Evolutionary conservation across 2,329 filamentous ascomycete species (phyloP).

Genomic region (Verticillium klebahnii): DNA sequence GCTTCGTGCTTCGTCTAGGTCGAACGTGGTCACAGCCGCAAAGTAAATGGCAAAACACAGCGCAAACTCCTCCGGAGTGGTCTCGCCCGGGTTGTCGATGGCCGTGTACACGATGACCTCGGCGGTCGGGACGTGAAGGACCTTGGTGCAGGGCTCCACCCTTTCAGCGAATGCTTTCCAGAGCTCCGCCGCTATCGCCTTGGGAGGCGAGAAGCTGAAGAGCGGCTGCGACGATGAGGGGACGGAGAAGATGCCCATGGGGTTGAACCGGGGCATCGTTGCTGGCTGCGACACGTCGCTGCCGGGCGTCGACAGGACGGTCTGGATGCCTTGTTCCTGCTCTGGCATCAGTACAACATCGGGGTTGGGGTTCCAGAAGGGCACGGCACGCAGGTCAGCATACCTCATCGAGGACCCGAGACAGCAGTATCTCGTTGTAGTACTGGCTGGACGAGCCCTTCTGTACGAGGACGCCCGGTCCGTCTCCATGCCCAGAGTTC

Average conservation of each 20-base stretch:
- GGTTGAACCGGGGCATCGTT: conserved; percentile 21
- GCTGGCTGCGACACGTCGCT: neutral
- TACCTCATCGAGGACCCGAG: conserved; percentile 28
- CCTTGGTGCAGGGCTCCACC: conserved; percentile 23
- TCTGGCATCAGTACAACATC: neutral
- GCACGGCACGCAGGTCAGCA: no score
- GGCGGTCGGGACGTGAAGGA: conserved; percentile 23
- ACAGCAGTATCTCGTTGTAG: conserved; percentile 31
- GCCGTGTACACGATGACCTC: conserved; percentile 27
- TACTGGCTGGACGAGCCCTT: conserved; percentile 28
- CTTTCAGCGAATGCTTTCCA: conserved; percentile 24
- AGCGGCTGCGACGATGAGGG: conserved; percentile 11
- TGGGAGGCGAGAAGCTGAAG: conserved; percentile 19
- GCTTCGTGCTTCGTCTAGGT: conserved; percentile 26
- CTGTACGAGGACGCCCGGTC: conserved; percentile 22
- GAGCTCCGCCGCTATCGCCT: conserved; percentile 19
- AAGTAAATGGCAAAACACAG: conserved; percentile 47
- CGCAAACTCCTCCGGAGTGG: conserved; percentile 23
- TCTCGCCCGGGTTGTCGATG: conserved; percentile 20
- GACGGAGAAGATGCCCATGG: conserved; percentile 26
- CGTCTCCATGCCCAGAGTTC: neutral
- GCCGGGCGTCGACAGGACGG: conserved; percentile 12
- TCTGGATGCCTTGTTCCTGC: conserved; percentile 16
- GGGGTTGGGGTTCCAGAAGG: no score
- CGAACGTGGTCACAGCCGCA: conserved; percentile 36